Percentiles rank a stretch among this genome's conserved stretches.
phyloP scores from a whole-genome alignment of 148 eudicot genomes.

The Camellia japonica region DNA sequence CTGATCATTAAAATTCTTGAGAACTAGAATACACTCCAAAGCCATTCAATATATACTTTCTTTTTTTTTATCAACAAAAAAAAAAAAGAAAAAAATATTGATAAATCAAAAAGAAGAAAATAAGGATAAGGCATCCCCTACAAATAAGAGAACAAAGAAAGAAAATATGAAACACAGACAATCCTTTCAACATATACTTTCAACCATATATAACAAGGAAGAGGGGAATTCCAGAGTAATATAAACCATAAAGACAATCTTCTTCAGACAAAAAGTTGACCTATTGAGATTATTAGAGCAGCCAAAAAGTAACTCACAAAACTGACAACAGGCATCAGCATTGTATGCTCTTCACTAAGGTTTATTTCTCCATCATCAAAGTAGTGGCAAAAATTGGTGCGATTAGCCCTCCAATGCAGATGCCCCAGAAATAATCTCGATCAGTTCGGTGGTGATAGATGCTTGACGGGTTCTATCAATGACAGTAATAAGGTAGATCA shows the following conservation, averaged over 20 bases:
- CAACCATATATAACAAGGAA: not conserved
- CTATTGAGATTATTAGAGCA: conserved; percentile 15
- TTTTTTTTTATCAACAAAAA: too few relatives aligned
- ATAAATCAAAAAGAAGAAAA: too few relatives aligned
- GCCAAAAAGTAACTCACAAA: conserved; percentile 17
- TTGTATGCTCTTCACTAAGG: not conserved
- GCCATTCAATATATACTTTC: not conserved
- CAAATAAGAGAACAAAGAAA: too few relatives aligned
- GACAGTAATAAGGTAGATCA: conserved; percentile 15
- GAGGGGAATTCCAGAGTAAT: not conserved
- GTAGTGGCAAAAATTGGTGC: conserved; percentile 1
- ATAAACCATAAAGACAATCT: not conserved
- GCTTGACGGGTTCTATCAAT: conserved; percentile 87
- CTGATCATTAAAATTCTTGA: not conserved
- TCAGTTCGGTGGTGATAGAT: conserved; percentile 82
- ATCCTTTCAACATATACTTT: not conserved
- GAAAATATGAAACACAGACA: too few relatives aligned
- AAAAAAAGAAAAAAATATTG: too few relatives aligned
- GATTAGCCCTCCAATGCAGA: conserved; percentile 68
- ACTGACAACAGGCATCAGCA: conserved; percentile 23
- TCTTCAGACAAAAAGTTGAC: not conserved
- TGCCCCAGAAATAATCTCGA: conserved; percentile 90
- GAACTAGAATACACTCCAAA: not conserved
- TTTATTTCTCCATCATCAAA: conserved; percentile 54
- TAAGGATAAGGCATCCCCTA: too few relatives aligned